phyloP scores from a whole-genome alignment of 768 basidiomycete species.

The Agrocybe chaxingu region DNA sequence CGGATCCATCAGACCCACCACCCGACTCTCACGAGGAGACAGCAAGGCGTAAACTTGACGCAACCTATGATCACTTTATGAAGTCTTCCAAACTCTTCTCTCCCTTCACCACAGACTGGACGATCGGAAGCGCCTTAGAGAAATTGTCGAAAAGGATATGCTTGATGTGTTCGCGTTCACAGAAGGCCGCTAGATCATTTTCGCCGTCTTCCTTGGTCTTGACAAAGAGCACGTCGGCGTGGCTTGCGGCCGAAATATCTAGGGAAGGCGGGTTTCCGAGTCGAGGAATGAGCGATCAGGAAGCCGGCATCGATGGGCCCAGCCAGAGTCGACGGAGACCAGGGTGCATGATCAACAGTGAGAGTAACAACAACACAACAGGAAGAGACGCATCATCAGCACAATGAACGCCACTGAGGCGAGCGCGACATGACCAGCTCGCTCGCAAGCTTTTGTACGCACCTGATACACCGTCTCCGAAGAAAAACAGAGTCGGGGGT shows the following conservation, averaged over 20 bases:
- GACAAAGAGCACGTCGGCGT: slow-evolving; percentile 94
- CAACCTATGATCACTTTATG: neutral
- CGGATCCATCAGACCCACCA: too few relatives aligned
- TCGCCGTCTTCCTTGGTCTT: slow-evolving; percentile 76
- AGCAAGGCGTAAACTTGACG: too few relatives aligned
- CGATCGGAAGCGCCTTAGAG: slow-evolving; percentile 52
- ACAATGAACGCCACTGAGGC: too few relatives aligned
- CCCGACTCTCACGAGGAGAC: too few relatives aligned
- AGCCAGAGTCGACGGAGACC: neutral
- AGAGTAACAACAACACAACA: too few relatives aligned
- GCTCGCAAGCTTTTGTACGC: slow-evolving; percentile 17
- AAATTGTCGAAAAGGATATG: slow-evolving; percentile 81
- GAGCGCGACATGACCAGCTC: too few relatives aligned
- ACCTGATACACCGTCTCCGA: slow-evolving; percentile 97
- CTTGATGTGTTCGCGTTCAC: slow-evolving; percentile 71
- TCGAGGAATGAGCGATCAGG: neutral
- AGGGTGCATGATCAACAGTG: neutral
- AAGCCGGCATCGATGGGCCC: neutral
- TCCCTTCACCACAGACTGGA: slow-evolving; percentile 71
- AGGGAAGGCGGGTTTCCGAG: neutral
- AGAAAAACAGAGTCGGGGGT: slow-evolving; percentile 89
- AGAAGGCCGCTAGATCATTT: slow-evolving; percentile 86
- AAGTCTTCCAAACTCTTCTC: slow-evolving; percentile 52
- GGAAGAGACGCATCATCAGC: too few relatives aligned
- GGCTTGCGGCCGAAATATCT: slow-evolving; percentile 91